Evolutionary conservation across 331 rosid species (phyloP), one percentile per base, ranked within the genome.

Genomic region (Prunus yedoensis): DNA sequence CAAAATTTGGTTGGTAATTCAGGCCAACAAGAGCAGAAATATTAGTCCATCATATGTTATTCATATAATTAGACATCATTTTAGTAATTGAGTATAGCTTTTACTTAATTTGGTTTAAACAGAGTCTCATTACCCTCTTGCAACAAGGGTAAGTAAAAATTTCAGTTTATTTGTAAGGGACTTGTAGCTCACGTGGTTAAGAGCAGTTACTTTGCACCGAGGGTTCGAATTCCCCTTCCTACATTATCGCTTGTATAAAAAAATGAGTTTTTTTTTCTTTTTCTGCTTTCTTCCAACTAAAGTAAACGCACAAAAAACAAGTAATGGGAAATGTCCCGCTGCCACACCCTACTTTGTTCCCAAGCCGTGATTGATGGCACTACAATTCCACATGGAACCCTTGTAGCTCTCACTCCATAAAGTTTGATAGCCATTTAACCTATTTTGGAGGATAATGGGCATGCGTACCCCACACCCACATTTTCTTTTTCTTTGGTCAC

Each of bases 361-460:
- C 47, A 28, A 50, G 50, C 87, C 96, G 89, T 88, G 94, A 93
- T 93, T 93, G 81, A 82, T 78, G 98, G 84, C 79, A 76, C 62
- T 68, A 73, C 52, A 71, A 65, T 79, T 83, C 65, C 83, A 82
- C 83, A 76, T 62, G 75, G 70, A 82, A 83, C 60, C 82, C 92
- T 30, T 59, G 83, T 87, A 27, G 82, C 66, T 53, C 75, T 73
- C 68, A 70, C 83, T 78, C 71, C 71, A 70, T 75, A 66, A 73
- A 81, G 64, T 62, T 63, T 72, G 71, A 77, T 67, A 28, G 23
- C 21, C 78, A 81, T 47, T 52, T 10, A 3, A 12, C 62, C 66
- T 70, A 53, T 57, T 87, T 81, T 81, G 89, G 87, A 89, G 83
- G 87, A 83, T 75, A 86, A 80, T 74, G 81, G 82, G 75, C 89